A percentile compares a stretch with the other conserved stretches of the same genome.
phyloP scores from a whole-genome alignment of 306 rosid species.

The Comarum palustre region DNA sequence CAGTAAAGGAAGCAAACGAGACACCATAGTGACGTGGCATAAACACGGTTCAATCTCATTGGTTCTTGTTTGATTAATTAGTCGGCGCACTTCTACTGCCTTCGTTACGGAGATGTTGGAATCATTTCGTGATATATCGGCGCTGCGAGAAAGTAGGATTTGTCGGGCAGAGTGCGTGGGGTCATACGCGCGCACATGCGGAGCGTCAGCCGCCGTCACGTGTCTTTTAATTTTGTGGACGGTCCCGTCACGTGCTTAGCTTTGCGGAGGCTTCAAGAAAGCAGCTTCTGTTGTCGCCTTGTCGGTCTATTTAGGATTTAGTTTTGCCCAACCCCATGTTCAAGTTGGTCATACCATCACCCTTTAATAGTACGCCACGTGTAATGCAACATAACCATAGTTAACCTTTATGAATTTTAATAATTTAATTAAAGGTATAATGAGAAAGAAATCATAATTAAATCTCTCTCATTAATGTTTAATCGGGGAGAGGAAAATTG shows the following conservation, averaged over 20 bases:
- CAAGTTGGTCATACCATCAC: too few relatives aligned
- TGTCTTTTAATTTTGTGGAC: slow-evolving; percentile 8
- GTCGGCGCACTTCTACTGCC: slow-evolving; percentile 14
- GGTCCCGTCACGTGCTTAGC: slow-evolving; percentile 42
- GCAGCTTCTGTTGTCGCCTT: too few relatives aligned
- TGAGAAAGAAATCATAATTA: too few relatives aligned
- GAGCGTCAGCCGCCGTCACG: slow-evolving; percentile 31
- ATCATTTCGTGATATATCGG: slow-evolving; percentile 7
- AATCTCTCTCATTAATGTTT: too few relatives aligned
- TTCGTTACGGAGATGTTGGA: slow-evolving; percentile 37
- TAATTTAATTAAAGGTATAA: too few relatives aligned
- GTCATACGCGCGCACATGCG: neutral
- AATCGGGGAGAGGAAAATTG: too few relatives aligned
- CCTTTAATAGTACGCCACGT: too few relatives aligned
- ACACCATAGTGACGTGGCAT: neutral
- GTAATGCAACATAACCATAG: too few relatives aligned
- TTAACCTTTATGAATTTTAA: too few relatives aligned
- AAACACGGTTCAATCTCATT: slow-evolving; percentile 10
- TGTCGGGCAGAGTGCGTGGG: neutral
- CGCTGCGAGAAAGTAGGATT: neutral
- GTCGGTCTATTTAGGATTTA: slow-evolving; percentile 4
- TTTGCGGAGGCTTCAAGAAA: slow-evolving; percentile 34
- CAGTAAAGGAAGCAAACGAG: neutral
- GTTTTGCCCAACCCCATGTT: too few relatives aligned
- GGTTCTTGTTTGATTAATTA: neutral